phyloP scores from a whole-genome alignment of 2,329 filamentous ascomycete genomes.

The Celoporthe dispersa region DNA sequence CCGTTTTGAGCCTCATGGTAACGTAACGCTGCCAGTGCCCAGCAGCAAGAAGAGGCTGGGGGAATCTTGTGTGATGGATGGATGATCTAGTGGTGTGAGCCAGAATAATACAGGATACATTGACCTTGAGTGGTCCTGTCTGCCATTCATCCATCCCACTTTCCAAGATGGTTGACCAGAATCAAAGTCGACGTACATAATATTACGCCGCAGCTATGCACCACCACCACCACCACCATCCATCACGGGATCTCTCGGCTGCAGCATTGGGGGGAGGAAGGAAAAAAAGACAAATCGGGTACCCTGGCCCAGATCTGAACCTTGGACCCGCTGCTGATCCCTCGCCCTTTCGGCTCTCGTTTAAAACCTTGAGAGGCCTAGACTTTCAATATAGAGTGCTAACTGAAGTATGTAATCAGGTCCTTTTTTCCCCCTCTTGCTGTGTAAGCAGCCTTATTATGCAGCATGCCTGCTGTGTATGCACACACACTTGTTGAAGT shows the following conservation, averaged over 20 bases:
- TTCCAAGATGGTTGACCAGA: no score
- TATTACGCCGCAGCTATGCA: conserved; percentile 4
- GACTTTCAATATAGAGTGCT: no score
- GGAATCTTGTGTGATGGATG: neutral
- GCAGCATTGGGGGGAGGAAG: neutral
- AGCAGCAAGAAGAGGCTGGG: neutral
- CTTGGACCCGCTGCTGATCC: neutral
- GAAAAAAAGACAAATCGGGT: neutral
- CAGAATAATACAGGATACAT: neutral
- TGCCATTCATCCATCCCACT: neutral
- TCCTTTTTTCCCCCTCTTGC: neutral
- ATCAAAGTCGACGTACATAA: neutral
- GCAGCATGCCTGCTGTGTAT: neutral
- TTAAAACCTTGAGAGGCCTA: neutral
- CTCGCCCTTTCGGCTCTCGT: neutral
- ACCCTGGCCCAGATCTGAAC: neutral
- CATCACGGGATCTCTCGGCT: neutral
- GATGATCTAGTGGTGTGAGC: no score
- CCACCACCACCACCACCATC: neutral
- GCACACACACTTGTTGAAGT: neutral
- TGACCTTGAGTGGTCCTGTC: neutral
- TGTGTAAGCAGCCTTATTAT: neutral
- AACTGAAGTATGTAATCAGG: neutral
- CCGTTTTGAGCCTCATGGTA: neutral
- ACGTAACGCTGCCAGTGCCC: neutral